Percentiles rank a stretch among this genome's conserved stretches.
Conservation (phyloP, 495 filamentous ascomycete species). For the Clohesyomyces aquaticus region DNA sequence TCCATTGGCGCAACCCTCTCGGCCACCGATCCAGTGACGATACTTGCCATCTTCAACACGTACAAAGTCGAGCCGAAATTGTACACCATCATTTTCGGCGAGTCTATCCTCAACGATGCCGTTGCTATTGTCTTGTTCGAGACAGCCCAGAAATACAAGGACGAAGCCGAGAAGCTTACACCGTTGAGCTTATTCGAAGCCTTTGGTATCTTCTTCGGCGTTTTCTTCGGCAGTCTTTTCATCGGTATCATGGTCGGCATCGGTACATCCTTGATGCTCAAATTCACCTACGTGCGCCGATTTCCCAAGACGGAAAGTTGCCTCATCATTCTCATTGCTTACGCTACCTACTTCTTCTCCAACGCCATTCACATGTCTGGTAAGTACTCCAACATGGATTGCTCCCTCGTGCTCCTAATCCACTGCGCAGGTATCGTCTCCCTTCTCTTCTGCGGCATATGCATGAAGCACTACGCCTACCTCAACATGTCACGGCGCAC, state of each 20-base stretch:
- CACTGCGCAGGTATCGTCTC: constrained; percentile 83
- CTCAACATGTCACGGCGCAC: constrained; percentile 99
- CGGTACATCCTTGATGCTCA: constrained; percentile 80
- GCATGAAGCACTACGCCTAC: constrained; percentile 97
- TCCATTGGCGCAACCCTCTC: constrained; percentile 95
- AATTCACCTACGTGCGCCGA: constrained; percentile 88
- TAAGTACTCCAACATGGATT: constrained; percentile 51
- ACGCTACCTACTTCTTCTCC: constrained; percentile 95
- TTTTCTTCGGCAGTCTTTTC: constrained; percentile 91
- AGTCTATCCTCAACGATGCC: constrained; percentile 97
- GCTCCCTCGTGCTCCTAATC: constrained; percentile 6
- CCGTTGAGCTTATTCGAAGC: constrained; percentile 82
- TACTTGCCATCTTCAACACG: constrained; percentile 97
- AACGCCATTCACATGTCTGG: constrained; percentile 94
- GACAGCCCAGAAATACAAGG: constrained; percentile 85
- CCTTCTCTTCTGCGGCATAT: constrained; percentile 95
- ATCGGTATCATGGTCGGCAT: constrained; percentile 89
- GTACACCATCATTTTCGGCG: constrained; percentile 97
- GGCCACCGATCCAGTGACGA: constrained; percentile 95
- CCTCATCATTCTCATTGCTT: constrained; percentile 88
- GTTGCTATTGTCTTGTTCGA: constrained; percentile 98
- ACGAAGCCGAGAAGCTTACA: constrained; percentile 66
- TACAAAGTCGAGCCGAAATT: constrained; percentile 99
- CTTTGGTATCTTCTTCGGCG: constrained; percentile 89
- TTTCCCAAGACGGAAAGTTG: constrained; percentile 97